Percentiles rank a stretch among this genome's conserved stretches.
phyloP scores from a whole-genome alignment of 169 alveolate genomes.

The Eimeria nieschulzi region DNA sequence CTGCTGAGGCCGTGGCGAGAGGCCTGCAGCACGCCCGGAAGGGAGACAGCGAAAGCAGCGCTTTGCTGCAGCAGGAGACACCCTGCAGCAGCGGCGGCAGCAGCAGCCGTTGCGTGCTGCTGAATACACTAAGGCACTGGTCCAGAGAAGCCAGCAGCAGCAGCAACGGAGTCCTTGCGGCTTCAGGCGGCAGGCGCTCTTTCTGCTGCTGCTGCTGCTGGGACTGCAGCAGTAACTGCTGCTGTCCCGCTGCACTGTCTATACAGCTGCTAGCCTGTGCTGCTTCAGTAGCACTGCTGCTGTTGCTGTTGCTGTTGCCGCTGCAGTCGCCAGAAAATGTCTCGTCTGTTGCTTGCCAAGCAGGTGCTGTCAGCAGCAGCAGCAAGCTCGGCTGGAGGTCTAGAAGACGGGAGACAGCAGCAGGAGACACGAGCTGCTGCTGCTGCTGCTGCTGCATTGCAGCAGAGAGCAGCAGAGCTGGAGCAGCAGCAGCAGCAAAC shows the following conservation, averaged over 20 bases:
- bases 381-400: conserved; percentile 51
- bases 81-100: conserved; percentile 53
- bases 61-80: conserved; percentile 9
- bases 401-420: neutral
- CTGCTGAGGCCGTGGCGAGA: neutral
- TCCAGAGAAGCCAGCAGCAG: conserved; percentile 33
- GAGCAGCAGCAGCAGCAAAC: conserved; percentile 62
- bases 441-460: conserved; percentile 51
- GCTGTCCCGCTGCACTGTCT: conserved; percentile 5
- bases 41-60: conserved; percentile 14
- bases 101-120: neutral
- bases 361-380: conserved; percentile 53
- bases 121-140: conserved; percentile 8
- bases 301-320: conserved; percentile 40
- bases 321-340: neutral
- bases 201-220: conserved; percentile 7
- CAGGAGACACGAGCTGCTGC: conserved; percentile 3
- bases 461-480: conserved; percentile 6
- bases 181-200: conserved; percentile 15
- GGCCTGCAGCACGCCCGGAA: conserved; percentile 32
- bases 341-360: neutral
- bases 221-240: conserved; percentile 2
- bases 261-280: neutral
- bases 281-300: conserved; percentile 33
- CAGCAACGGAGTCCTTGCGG: conserved; percentile 7